Percentiles rank a stretch among this genome's conserved stretches.
Conservation (phyloP, 345 rosid species). For the Aurinia saxatilis region DNA sequence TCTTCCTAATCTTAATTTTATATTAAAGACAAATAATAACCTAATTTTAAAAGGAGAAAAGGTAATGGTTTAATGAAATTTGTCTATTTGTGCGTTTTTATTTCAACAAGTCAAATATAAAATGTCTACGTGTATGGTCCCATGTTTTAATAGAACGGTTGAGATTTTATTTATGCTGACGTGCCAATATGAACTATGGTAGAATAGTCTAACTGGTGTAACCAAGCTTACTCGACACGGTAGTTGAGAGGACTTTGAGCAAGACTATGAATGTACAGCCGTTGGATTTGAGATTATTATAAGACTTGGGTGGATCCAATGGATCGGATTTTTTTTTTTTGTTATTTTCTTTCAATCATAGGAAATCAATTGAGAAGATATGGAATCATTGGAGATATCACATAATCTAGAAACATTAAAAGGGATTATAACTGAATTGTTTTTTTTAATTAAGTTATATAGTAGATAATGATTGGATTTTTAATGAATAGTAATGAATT, state of each 20-base stretch:
- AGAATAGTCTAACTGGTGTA: slow-evolving; percentile 5
- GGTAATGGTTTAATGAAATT: background rate
- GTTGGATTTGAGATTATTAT: background rate
- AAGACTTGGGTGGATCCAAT: background rate
- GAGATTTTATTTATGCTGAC: background rate
- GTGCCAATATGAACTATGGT: background rate
- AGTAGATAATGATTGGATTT: too few relatives aligned
- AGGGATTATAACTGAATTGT: too few relatives aligned
- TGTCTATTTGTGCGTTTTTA: background rate
- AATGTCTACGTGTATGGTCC: slow-evolving; percentile 5
- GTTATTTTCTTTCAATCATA: too few relatives aligned
- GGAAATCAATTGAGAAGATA: too few relatives aligned
- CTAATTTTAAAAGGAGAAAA: too few relatives aligned
- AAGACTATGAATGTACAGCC: background rate
- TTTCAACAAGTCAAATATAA: slow-evolving; percentile 16
- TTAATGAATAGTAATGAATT: too few relatives aligned
- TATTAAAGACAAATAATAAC: too few relatives aligned
- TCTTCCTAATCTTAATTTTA: slow-evolving; percentile 4
- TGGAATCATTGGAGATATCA: too few relatives aligned
- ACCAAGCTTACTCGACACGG: slow-evolving; percentile 9
- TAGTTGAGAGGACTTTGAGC: slow-evolving; percentile 1
- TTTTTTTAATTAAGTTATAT: too few relatives aligned
- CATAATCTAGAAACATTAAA: too few relatives aligned
- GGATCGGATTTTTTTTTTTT: too few relatives aligned
- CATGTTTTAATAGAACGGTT: background rate